Conservation (phyloP, 306 rosid genomes). For the Malus sylvestris region DNA sequence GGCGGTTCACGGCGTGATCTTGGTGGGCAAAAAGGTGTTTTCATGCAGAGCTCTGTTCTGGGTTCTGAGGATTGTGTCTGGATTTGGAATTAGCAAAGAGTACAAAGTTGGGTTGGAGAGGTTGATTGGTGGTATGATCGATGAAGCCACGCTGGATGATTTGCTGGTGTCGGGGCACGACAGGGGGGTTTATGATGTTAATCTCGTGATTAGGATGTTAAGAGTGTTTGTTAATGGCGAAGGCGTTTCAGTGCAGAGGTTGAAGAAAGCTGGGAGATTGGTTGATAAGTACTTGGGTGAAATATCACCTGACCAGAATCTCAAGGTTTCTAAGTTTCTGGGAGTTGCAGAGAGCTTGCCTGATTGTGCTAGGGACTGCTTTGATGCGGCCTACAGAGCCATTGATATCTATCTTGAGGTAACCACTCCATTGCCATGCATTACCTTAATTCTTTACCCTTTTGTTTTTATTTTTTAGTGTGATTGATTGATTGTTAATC, state of each 20-base stretch:
- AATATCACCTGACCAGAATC: slow-evolving; percentile 67
- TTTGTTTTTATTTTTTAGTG: too few species aligned
- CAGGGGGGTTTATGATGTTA: slow-evolving; percentile 56
- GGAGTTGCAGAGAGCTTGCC: slow-evolving; percentile 69
- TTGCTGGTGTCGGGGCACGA: slow-evolving; percentile 47
- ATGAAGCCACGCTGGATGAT: slow-evolving; percentile 66
- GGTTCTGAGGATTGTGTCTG: slow-evolving; percentile 53
- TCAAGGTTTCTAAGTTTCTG: slow-evolving; percentile 57
- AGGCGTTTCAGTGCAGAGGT: slow-evolving; percentile 26
- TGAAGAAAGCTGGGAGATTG: slow-evolving; percentile 59
- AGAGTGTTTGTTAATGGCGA: slow-evolving; percentile 37
- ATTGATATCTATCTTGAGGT: slow-evolving; percentile 76
- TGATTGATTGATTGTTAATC: neutral
- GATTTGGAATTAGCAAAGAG: slow-evolving; percentile 42
- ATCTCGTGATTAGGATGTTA: slow-evolving; percentile 55
- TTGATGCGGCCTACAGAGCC: slow-evolving; percentile 70
- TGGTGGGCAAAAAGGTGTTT: slow-evolving; percentile 37
- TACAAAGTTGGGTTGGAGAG: slow-evolving; percentile 49
- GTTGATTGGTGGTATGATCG: slow-evolving; percentile 60
- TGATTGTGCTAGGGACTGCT: slow-evolving; percentile 54
- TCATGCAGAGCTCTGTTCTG: slow-evolving; percentile 64
- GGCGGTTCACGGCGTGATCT: slow-evolving; percentile 48
- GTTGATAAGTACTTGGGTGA: slow-evolving; percentile 61
- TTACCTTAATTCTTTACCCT: neutral
- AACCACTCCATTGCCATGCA: neutral